phyloP scores from a whole-genome alignment of 768 basidiomycete genomes.

The Auriscalpium vulgare region DNA sequence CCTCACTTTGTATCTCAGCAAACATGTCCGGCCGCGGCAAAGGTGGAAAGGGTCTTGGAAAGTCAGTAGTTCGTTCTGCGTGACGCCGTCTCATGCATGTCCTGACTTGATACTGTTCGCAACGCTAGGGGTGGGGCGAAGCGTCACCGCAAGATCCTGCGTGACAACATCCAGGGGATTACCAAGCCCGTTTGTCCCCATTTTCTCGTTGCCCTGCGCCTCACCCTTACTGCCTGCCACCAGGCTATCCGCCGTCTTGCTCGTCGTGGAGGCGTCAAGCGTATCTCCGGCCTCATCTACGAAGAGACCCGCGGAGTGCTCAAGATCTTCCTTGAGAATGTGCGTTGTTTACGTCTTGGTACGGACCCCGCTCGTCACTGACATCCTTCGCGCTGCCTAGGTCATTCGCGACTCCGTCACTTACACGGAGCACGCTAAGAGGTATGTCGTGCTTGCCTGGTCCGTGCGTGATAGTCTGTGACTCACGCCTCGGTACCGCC shows the following conservation, averaged over 20 bases:
- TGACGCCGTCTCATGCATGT: not conserved
- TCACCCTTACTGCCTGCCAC: conserved; percentile 11
- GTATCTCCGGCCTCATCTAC: conserved; percentile 51
- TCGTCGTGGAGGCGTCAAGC: conserved; percentile 61
- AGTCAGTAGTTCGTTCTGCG: conserved; percentile 15
- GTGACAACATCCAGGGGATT: conserved; percentile 44
- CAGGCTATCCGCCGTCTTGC: conserved; percentile 46
- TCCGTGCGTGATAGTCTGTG: not conserved
- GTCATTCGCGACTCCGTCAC: conserved; percentile 51
- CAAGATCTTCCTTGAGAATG: conserved; percentile 53
- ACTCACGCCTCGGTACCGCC: not conserved
- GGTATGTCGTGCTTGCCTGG: conserved; percentile 17
- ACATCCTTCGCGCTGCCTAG: conserved; percentile 2
- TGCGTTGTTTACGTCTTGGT: conserved; percentile 19
- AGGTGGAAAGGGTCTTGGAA: conserved; percentile 41
- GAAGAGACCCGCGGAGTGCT: conserved; percentile 61
- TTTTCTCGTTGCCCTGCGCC: not conserved
- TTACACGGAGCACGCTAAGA: conserved; percentile 62
- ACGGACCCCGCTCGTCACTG: not conserved
- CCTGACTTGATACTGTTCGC: not conserved
- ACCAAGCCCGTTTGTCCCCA: conserved; percentile 30
- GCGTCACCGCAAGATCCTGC: conserved; percentile 39
- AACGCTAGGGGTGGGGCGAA: conserved; percentile 30
- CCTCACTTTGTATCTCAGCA: not conserved
- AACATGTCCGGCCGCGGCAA: conserved; percentile 42